Base-by-base conservation (phyloP, 768 basidiomycete species). In the Asterophora parasitica region DNA sequence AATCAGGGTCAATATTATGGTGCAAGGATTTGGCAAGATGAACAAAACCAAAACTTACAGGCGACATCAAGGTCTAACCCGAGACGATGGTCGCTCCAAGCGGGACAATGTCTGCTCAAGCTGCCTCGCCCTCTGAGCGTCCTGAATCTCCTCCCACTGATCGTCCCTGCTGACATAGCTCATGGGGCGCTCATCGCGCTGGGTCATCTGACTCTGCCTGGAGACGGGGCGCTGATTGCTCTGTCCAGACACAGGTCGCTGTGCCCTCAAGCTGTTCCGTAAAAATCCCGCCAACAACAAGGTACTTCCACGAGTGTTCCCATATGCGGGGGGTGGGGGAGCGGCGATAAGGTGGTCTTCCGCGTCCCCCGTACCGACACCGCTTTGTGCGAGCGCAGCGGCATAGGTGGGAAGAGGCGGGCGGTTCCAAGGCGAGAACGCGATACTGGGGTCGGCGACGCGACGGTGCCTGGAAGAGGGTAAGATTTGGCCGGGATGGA, bases 241-340 rank as follows among this genome's bases (percentile, higher is more conserved):
- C 32, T 64, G 62, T 26, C 56, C 64, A 45, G 75, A 73, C 11
- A 52, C 41, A 43, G 74, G 76, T 46, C 78, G 66, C 58, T 77
- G 73, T 26, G 71, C 70, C n/a, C 79, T 58, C 54, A 78, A 56
- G 49, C 72, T 73, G 19, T 75, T 66, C 36, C 68, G 63, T 44
- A 84, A 58, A 61, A 72, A 76, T 4, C 81, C 79, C 0, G 74
- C 58, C 15, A 85, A 68, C 36, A 87, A 57, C 36, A 87, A 69
- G 15, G 73, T 83, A 65, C 82, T 85, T 30, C 83, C 84, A 40
- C 85, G 75, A 15, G 82, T 84, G 55, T 85, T 75, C 17, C 86
- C 85, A 60, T 88, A 88, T n/a, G 83, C 82, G 8, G 86, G 86
- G 6, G 86, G 86, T 1, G 86, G 85, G 4, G 80, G 73, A 15